phyloP scores from a whole-genome alignment of 345 rosid genomes.

The Schrenkiella parvula region DNA sequence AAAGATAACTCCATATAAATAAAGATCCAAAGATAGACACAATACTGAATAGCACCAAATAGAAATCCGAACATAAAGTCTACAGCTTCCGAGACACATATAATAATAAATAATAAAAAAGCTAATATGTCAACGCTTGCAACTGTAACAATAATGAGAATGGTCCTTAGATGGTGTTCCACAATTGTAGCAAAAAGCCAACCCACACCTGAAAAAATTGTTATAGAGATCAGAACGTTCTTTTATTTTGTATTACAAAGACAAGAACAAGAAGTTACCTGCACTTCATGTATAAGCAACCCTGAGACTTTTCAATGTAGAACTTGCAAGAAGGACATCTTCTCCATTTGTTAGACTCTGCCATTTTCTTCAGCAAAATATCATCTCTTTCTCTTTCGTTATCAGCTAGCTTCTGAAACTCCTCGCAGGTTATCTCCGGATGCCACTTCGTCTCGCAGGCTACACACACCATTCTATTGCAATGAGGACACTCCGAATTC shows the following conservation, averaged over 20 bases:
- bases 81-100: not conserved
- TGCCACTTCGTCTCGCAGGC: slow-evolving; percentile 56
- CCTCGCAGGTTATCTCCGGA: slow-evolving; percentile 34
- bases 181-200: slow-evolving; percentile 49
- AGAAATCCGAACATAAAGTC: not conserved
- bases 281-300: slow-evolving; percentile 49
- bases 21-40: not conserved
- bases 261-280: slow-evolving; percentile 28
- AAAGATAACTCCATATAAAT: not conserved
- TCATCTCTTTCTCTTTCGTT: slow-evolving; percentile 44
- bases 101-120: not conserved
- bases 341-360: slow-evolving; percentile 39
- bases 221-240: not conserved
- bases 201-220: slow-evolving; percentile 37
- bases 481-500: slow-evolving; percentile 43
- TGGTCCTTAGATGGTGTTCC: not conserved
- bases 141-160: slow-evolving; percentile 7
- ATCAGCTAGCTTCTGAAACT: slow-evolving; percentile 39
- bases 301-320: slow-evolving; percentile 40
- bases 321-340: slow-evolving; percentile 46
- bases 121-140: slow-evolving; percentile 7
- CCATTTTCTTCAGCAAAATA: slow-evolving; percentile 42
- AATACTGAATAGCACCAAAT: not conserved
- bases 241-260: not conserved
- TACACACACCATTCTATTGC: slow-evolving; percentile 47